phyloP scores from a whole-genome alignment of 805 yeast species.

The Sugiyamaella lignohabitans region DNA sequence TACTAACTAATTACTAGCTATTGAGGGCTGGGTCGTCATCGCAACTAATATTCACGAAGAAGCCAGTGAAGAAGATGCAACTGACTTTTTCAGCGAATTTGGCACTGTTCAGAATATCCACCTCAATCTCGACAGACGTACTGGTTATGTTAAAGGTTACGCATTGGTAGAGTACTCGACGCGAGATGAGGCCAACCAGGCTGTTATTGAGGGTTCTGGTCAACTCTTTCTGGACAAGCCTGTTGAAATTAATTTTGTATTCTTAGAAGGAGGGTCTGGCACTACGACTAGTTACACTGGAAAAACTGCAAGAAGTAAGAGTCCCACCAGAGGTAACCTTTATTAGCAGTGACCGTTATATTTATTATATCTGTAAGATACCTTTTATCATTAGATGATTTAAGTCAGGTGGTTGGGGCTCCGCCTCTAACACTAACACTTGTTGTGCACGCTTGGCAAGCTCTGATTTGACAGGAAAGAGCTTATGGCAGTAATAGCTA shows the following conservation, averaged over 20 bases:
- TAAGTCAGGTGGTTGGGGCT: too few species aligned
- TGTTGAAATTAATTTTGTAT: constrained; percentile 36
- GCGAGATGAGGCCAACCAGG: constrained; percentile 32
- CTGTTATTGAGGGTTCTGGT: constrained; percentile 30
- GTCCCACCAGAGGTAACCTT: too few species aligned
- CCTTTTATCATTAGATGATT: too few species aligned
- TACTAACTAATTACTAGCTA: too few species aligned
- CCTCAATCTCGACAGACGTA: constrained; percentile 38
- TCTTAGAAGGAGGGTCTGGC: too few species aligned
- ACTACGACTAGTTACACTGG: too few species aligned
- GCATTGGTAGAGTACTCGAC: constrained; percentile 36
- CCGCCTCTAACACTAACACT: too few species aligned
- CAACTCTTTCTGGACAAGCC: constrained; percentile 32
- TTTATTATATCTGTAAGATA: too few species aligned
- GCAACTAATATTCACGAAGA: constrained; percentile 40
- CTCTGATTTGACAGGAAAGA: too few species aligned
- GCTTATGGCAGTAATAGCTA: too few species aligned
- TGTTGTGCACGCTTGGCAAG: too few species aligned
- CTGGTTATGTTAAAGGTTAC: constrained; percentile 41
- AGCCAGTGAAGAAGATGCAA: constrained; percentile 40
- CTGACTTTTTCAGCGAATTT: constrained; percentile 38
- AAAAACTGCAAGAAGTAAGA: not conserved
- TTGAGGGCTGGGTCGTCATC: constrained; percentile 40
- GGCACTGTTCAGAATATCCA: constrained; percentile 36
- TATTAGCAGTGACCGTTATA: too few species aligned